Percentiles rank a stretch among this genome's conserved stretches.
Conservation (phyloP, 1,284 basidiomycete species). For the Cryptococcus hybrid region DNA sequence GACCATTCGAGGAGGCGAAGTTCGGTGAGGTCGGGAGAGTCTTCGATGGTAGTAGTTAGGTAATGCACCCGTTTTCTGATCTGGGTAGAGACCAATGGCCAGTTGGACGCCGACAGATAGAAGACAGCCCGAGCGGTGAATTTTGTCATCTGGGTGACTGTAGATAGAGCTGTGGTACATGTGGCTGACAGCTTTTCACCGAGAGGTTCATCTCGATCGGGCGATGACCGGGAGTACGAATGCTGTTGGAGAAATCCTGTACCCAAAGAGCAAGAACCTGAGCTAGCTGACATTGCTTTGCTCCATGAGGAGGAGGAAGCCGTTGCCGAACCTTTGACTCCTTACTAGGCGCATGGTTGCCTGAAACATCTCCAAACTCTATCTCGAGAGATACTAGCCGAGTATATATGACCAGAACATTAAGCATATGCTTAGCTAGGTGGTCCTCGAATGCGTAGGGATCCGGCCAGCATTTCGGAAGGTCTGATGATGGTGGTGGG, state of each 20-base stretch:
- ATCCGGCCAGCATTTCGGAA: slow-evolving; percentile 59
- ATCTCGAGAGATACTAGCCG: slow-evolving; percentile 61
- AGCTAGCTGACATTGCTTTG: slow-evolving; percentile 10
- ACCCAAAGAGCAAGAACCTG: slow-evolving; percentile 21
- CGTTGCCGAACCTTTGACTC: slow-evolving; percentile 22
- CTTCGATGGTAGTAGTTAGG: slow-evolving; percentile 49
- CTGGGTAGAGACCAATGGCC: slow-evolving; percentile 72
- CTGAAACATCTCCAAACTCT: neutral
- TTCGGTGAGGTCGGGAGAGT: slow-evolving; percentile 56
- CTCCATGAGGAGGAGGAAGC: slow-evolving; percentile 19
- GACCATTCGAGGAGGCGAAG: slow-evolving; percentile 51
- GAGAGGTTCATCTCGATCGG: neutral
- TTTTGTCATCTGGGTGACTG: slow-evolving; percentile 46
- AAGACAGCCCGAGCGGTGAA: slow-evolving; percentile 72
- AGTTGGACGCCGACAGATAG: slow-evolving; percentile 86
- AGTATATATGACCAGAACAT: slow-evolving; percentile 76
- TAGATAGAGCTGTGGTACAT: slow-evolving; percentile 22
- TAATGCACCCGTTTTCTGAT: slow-evolving; percentile 66
- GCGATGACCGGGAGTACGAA: slow-evolving; percentile 26
- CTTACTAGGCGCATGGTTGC: slow-evolving; percentile 16
- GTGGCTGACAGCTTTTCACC: slow-evolving; percentile 9
- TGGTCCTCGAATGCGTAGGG: slow-evolving; percentile 77
- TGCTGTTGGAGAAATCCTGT: slow-evolving; percentile 30
- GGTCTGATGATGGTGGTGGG: slow-evolving; percentile 18
- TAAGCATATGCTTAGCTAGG: slow-evolving; percentile 80